Evolutionary conservation across 495 filamentous ascomycete species (phyloP), one percentile per base, ranked within the genome.

Genomic region (Venustampulla echinocandica): DNA sequence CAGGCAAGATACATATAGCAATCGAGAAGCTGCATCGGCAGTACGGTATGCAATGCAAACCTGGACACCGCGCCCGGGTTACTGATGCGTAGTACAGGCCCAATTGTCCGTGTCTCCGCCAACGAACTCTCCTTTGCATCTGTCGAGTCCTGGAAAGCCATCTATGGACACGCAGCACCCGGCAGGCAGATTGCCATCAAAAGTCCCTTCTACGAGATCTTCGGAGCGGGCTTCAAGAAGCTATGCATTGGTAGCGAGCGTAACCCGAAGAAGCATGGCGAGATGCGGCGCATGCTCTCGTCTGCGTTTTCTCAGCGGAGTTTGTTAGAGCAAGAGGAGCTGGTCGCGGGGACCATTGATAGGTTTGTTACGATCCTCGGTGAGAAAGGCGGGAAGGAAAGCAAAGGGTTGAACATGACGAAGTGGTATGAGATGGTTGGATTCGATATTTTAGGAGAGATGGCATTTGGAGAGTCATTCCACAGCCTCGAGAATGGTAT

Each of bases 251-350:
- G 13, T 15, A 17, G 10, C 18, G 25, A 13, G 37, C 46, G 4
- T 14, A 27, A 42, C 10, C 37, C 19, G 5, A 23, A 44, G 5
- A 17, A 22, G 42, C 75, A 79, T 42, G 54, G 44, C 1, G 33
- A 50, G 25, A 44, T 75, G 13, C 62, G 74, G 4, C 54, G 73
- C 4, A 67, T 68, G 23, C 58, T 80, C 46, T 64, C 72, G 0
- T 71, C 74, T 50, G 77, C 69, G 1, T 79, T 81, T 45, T 73
- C 69, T 2, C 71, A 75, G 10, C 64, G 65, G 24, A 52, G 61
- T 13, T 65, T 78, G 55, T 44, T 61, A 1, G 65, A 66, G 23
- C 71, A 77, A 48, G 62, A 73, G 39, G 59, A 63, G 17, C 39
- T 76, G 11, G 67, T 79, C 33, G 41, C 58, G 18, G 46, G 50